phyloP scores from a whole-genome alignment of 805 yeast species.

The Candida ficus region DNA sequence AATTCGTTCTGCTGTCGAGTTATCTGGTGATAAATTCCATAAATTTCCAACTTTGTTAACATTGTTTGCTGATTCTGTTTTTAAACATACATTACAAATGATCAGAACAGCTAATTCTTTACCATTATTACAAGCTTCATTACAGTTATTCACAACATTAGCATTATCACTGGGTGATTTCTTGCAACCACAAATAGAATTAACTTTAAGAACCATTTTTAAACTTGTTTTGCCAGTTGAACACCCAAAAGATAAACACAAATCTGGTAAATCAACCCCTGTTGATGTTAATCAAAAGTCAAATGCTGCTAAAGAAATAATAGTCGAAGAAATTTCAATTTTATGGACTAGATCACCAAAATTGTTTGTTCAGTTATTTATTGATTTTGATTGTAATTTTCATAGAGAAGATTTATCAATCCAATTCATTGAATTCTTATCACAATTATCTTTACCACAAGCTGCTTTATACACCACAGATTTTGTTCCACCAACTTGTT shows the following conservation, averaged over 20 bases:
- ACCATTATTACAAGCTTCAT: slow-evolving; percentile 64
- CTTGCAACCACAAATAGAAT: slow-evolving; percentile 77
- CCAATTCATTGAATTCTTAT: slow-evolving; percentile 61
- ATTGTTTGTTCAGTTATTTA: slow-evolving; percentile 70
- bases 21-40: slow-evolving; percentile 59
- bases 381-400: slow-evolving; percentile 85
- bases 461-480: slow-evolving; percentile 75
- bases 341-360: slow-evolving; percentile 77
- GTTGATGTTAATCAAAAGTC: slow-evolving; percentile 24
- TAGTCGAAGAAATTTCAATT: slow-evolving; percentile 79
- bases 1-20: slow-evolving; percentile 75
- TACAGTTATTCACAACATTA: slow-evolving; percentile 71
- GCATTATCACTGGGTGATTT: slow-evolving; percentile 59
- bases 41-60: slow-evolving; percentile 61
- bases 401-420: slow-evolving; percentile 76
- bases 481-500: slow-evolving; percentile 87
- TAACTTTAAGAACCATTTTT: slow-evolving; percentile 59
- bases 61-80: slow-evolving; percentile 73
- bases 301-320: slow-evolving; percentile 59
- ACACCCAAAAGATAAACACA: slow-evolving; percentile 13
- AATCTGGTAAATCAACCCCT: slow-evolving; percentile 29
- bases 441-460: slow-evolving; percentile 80
- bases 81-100: slow-evolving; percentile 77
- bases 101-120: slow-evolving; percentile 72
- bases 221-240: slow-evolving; percentile 44